Conservation (phyloP, 2,329 filamentous ascomycete genomes). For the Phialemonium atrogriseum region DNA sequence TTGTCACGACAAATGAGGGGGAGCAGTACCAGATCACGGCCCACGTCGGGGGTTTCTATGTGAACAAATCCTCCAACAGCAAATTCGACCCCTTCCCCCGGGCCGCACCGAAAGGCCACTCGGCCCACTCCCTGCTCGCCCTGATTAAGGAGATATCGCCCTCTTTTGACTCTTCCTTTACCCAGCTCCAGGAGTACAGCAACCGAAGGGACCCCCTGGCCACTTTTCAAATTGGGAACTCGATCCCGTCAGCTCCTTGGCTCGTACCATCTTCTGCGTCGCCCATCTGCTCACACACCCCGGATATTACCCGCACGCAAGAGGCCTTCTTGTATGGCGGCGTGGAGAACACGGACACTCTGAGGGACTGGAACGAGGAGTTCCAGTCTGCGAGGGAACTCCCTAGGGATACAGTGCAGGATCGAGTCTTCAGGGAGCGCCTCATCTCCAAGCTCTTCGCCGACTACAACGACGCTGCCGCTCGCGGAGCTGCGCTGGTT, state of each 20-base stretch:
- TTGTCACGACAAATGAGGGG: constrained; percentile 84
- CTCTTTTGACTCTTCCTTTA: constrained; percentile 71
- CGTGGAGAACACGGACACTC: constrained; percentile 85
- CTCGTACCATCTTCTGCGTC: constrained; percentile 64
- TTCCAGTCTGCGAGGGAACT: constrained; percentile 95
- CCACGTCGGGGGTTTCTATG: constrained; percentile 90
- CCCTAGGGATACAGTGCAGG: constrained; percentile 87
- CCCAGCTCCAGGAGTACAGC: constrained; percentile 74
- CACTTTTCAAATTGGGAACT: constrained; percentile 92
- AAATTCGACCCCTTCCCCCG: constrained; percentile 91
- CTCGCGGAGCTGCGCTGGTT: constrained; percentile 83
- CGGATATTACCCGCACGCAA: constrained; percentile 83
- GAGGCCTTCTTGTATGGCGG: constrained; percentile 87
- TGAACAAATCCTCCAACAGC: constrained; percentile 91
- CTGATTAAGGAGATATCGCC: constrained; percentile 73
- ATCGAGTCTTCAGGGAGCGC: constrained; percentile 90
- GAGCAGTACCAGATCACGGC: constrained; percentile 92
- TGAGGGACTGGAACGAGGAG: constrained; percentile 98
- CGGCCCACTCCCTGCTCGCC: constrained; percentile 78
- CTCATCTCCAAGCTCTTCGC: constrained; percentile 93
- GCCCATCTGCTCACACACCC: constrained; percentile 58
- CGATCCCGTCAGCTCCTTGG: constrained; percentile 89
- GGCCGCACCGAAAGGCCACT: constrained; percentile 65
- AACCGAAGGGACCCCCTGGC: constrained; percentile 79
- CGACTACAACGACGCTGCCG: constrained; percentile 94